Percentiles rank a stretch among this genome's conserved stretches.
phyloP scores from a whole-genome alignment of 2,329 filamentous ascomycete genomes.

The Exophiala spinifera region DNA sequence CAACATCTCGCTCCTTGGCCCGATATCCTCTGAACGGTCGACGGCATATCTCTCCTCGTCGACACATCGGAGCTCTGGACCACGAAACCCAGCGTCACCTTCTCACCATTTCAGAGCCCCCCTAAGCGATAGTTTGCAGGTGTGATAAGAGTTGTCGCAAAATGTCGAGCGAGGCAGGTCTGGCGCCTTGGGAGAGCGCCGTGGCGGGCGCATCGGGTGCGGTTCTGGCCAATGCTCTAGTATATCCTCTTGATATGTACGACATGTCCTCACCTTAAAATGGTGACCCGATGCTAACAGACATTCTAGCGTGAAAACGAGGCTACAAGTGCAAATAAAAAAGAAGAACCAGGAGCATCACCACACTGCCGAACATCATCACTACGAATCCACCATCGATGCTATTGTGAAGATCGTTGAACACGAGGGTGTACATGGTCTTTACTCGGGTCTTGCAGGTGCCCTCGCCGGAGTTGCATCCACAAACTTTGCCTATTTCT shows the following conservation, averaged over 20 bases:
- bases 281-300: conserved; percentile 5
- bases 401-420: conserved; percentile 80
- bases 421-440: conserved; percentile 73
- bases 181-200: conserved; percentile 90
- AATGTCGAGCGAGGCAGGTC: conserved; percentile 63
- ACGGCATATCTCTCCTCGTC: too few species aligned
- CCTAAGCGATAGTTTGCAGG: not conserved
- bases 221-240: conserved; percentile 88
- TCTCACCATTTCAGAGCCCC: too few species aligned
- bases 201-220: conserved; percentile 90
- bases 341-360: conserved; percentile 47
- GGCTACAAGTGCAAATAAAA: conserved; percentile 91
- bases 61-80: not conserved
- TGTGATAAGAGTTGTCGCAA: not conserved
- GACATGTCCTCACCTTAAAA: conserved; percentile 32
- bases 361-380: conserved; percentile 54
- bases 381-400: conserved; percentile 86
- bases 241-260: conserved; percentile 96
- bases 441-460: conserved; percentile 86
- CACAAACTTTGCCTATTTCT: conserved; percentile 99
- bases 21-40: not conserved
- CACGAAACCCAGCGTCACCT: not conserved
- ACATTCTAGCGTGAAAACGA: conserved; percentile 77
- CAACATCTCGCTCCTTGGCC: not conserved
- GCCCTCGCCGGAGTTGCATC: conserved; percentile 88